Evolutionary conservation across 2,329 filamentous ascomycete genomes (phyloP), one percentile per base, ranked within the genome.

Genomic region (Chalaropsis ovoidea): DNA sequence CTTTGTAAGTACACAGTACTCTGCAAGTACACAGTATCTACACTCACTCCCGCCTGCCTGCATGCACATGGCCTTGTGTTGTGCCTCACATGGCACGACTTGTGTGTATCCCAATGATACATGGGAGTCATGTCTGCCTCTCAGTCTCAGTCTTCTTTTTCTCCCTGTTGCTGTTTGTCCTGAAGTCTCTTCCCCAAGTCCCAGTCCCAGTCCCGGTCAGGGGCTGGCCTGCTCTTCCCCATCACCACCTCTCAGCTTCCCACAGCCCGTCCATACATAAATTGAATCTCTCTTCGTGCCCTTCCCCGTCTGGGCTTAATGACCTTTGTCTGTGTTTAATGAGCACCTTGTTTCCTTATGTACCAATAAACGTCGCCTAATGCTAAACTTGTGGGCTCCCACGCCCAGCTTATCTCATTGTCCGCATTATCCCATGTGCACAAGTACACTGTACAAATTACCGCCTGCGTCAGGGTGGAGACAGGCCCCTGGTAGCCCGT

Each of bases 391-490:
- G 42, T 39, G 42, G 42, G 61, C 43, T 47, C 7, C 43, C 43
- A 39, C 39, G 43, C 43, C 45, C 45, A 45, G 31, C 61, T 47
- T 63, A 19, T 54, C 58, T 45, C 61, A 22, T 7, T 47, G 8
- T 58, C 17, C 27, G 17, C 27, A 6, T 58, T 27, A 52, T 35
- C 31, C 24, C 52, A 58, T 31, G 24, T 58, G 47, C 47, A 58
- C 52, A 58, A 58, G 52, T 58, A 58, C 52, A 58, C n/a, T 31
- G 27, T 31, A 58, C 52, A 58, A 58, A 58, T 58, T 58, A 58
- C 52, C 24, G 24, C n/a, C 52, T 58, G 52, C 52, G 52, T 35
- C 52, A 58, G 24, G 15, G 52, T 58, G 52, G 52, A 58, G 52
- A 58, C 52, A 3, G 3, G 8, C 52, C 24, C 24, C n/a, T 11